Evolutionary conservation across 2,329 filamentous ascomycete species (phyloP), one percentile per base, ranked within the genome.

Genomic region (Exophiala xenobiotica): DNA sequence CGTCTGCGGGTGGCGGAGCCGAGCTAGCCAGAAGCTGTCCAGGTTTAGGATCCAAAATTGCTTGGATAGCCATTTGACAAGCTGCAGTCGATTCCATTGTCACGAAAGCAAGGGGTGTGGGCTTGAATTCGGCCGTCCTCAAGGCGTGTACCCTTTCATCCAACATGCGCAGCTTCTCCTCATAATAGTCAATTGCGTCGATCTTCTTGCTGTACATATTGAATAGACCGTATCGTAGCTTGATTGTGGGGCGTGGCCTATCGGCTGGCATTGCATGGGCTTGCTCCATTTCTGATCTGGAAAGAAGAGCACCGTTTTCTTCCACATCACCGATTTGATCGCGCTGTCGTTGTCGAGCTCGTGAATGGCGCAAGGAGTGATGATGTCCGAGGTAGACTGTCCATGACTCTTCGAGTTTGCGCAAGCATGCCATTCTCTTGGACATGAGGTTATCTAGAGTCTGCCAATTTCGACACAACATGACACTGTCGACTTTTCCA

Each of bases 41-140:
- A 0, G 95, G 93, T 8, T 88, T 86, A 3, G 93, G 90, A 65
- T 97, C 92, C 46, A 99, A 83, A 8, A 95, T 85, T 3, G 93
- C 91, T 70, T 99, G 93, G 37, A 96, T 89, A 19, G 91, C 89
- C 90, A 97, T 96, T 73, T 99, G 93, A 58, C 81, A 83, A 16
- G 91, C 86, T 11, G 91, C 88, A 43, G 96, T 93, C 3, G 90
- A 93, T 72, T 96, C 89, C 90, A 99, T 95, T 0, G 93, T 97
- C 31, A 99, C 88, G 68, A 99, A 96, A 1, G 95, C 95, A 54
- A 95, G 79, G 42, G 92, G 86, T 1, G 85, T 91, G 0, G 93
- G 78, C 4, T 79, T 74, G 63, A 90, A 97, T 3, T 87, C 79
- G 67, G 88, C 88, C 63, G 83, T 82, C 22, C 93, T 82, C 8